Percentiles rank a stretch among this genome's conserved stretches.
Evolutionary conservation across 176 grass and related monocot species (phyloP).

Genomic region (Triticum dicoccoides): DNA sequence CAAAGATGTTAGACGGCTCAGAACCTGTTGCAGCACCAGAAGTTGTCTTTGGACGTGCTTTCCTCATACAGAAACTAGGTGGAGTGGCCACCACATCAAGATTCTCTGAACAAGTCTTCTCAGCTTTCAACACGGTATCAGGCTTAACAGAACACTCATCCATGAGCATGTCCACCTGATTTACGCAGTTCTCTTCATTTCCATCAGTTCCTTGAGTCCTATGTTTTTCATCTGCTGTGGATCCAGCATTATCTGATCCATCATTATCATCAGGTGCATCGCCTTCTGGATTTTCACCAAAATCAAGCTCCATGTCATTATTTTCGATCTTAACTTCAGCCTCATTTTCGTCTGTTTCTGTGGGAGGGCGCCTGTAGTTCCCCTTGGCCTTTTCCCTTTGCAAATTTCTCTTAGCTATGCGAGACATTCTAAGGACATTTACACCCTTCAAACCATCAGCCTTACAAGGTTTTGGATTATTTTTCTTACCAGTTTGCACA

Average conservation of each 20-base stretch:
- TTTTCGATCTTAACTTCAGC: conserved; percentile 80
- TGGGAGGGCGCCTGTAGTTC: conserved; percentile 76
- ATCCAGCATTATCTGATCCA: conserved; percentile 56
- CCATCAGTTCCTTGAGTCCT: conserved; percentile 39
- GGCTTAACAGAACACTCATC: conserved; percentile 44
- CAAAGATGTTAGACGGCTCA: conserved; percentile 53
- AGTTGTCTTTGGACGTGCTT: conserved; percentile 57
- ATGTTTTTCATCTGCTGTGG: conserved; percentile 38
- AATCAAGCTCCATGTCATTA: conserved; percentile 97
- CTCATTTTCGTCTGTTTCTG: conserved; percentile 56
- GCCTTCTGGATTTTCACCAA: conserved; percentile 84
- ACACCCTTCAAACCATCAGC: conserved; percentile 57
- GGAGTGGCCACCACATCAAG: conserved; percentile 56
- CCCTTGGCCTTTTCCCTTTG: conserved; percentile 87
- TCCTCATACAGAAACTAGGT: conserved; percentile 60
- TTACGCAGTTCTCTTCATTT: conserved; percentile 54
- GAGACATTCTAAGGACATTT: conserved; percentile 91
- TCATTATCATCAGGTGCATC: conserved; percentile 76
- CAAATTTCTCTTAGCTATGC: conserved; percentile 93
- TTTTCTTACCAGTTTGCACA: conserved; percentile 67
- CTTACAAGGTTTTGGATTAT: conserved; percentile 48
- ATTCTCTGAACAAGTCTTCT: conserved; percentile 48
- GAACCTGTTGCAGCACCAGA: conserved; percentile 48
- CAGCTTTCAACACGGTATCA: conserved; percentile 44
- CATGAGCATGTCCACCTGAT: conserved; percentile 55